Evolutionary conservation across 2,329 filamentous ascomycete species (phyloP), one percentile per base, ranked within the genome.

Genomic region (Ascosphaera apis): DNA sequence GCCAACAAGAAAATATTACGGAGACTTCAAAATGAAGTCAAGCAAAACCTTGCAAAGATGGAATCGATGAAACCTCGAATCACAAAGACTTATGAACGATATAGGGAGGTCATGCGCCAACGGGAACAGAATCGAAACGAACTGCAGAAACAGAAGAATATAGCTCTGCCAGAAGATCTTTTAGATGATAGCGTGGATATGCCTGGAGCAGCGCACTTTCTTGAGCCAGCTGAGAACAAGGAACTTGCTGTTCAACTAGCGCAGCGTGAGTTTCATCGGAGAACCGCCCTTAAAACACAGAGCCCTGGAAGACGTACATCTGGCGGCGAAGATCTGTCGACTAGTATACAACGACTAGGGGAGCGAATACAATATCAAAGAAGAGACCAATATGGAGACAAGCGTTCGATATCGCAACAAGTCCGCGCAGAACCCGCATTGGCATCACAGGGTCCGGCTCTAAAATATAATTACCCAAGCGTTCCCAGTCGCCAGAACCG

Each of bases 31-130:
- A 69, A 65, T 36, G 65, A 72, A 2, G 67, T 86, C 16, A 63
- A 66, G 31, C 56, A 58, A 8, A 75, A 82, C 13, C 54, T 91
- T 11, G 61, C 65, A 41, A 69, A 74, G 42, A 62, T 98, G 19
- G 84, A 93, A 53, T 57, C 64, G 6, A 63, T 93, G 38, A 88
- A 83, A 48, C 82, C 82, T 1, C 66, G 74, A 13, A 77, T 98
- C 37, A 71, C 76, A 33, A 66, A 65, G 41, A 67, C 75, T 11
- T 73, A 80, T 49, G 64, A 74, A n/a, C 64, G 67, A 37, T 86
- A 79, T 67, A 52, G 64, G 39, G 65, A 68, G 38, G 58, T 65
- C 13, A 47, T 60, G 41, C 52, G 50, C 15, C 56, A 61, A 36
- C 56, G 58, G 32, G 57, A 63, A 32, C 55, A 30, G 4, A 12